These are phyloP conservation scores for Talaromyces islandicus DNA, from an alignment of 2,329 filamentous ascomycete species.

Conservation along the genomic window DNA sequence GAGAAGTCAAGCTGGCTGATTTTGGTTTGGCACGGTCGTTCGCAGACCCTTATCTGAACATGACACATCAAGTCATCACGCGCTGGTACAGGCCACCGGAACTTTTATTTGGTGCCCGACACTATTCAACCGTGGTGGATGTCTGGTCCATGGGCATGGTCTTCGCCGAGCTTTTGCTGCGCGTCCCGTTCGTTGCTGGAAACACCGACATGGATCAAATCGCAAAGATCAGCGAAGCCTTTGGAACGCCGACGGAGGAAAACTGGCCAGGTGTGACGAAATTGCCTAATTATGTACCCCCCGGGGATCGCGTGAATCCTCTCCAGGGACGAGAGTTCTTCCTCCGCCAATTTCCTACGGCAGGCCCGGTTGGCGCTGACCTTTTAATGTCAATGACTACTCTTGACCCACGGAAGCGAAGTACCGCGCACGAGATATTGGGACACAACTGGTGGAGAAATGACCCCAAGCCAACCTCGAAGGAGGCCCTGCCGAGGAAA, in stretches of 20 bases:
- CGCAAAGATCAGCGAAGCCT: conserved; percentile 71
- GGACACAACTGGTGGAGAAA: conserved; percentile 80
- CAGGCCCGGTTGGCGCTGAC: conserved; percentile 79
- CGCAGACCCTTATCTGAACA: conserved; percentile 77
- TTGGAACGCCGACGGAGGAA: conserved; percentile 88
- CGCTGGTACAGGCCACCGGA: conserved; percentile 95
- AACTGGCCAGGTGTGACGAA: conserved; percentile 90
- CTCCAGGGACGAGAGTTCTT: conserved; percentile 65
- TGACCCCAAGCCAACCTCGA: conserved; percentile 75
- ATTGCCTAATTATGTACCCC: conserved; percentile 72
- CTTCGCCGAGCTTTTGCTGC: conserved; percentile 81
- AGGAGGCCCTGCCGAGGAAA: conserved; percentile 75
- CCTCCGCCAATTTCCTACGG: conserved; percentile 68
- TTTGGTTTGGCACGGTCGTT: conserved; percentile 90
- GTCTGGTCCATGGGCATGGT: conserved; percentile 92
- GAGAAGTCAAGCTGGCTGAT: conserved; percentile 92
- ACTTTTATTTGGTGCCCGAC: conserved; percentile 80
- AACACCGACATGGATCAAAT: conserved; percentile 84
- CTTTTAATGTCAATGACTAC: conserved; percentile 77
- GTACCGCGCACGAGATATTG: conserved; percentile 70
- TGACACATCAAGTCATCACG: conserved; percentile 95
- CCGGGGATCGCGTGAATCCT: conserved; percentile 53
- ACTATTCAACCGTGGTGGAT: conserved; percentile 88
- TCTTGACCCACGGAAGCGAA: conserved; percentile 79
- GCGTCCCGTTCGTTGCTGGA: conserved; percentile 76